phyloP scores from a whole-genome alignment of 2,329 filamentous ascomycete species.

The Epichloe scottii region DNA sequence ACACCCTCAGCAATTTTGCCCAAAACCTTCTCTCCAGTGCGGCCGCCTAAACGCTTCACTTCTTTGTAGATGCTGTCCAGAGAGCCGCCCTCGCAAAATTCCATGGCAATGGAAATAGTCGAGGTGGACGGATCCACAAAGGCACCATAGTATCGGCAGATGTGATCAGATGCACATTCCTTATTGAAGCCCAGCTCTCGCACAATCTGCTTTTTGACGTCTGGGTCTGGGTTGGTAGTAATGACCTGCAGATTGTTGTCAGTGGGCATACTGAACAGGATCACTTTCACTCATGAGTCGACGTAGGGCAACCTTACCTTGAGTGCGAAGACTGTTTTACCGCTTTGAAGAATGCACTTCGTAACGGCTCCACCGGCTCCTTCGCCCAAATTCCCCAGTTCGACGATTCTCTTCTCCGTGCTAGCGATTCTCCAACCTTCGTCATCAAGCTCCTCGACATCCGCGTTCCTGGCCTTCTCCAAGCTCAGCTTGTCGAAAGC shows the following conservation, averaged over 20 bases:
- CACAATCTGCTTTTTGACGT: constrained; percentile 96
- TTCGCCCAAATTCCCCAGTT: constrained; percentile 83
- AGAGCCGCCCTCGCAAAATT: constrained; percentile 94
- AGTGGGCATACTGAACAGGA: constrained; percentile 8
- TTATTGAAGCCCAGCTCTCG: constrained; percentile 97
- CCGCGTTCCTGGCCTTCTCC: constrained; percentile 70
- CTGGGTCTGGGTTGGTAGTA: constrained; percentile 92
- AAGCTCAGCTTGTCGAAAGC: constrained; percentile 69
- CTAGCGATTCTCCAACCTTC: constrained; percentile 92
- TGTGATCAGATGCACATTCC: constrained; percentile 88
- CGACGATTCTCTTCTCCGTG: constrained; percentile 73
- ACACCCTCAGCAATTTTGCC: constrained; percentile 96
- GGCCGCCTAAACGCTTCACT: constrained; percentile 86
- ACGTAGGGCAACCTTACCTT: constrained; percentile 49
- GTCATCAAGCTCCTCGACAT: constrained; percentile 91
- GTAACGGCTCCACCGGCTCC: constrained; percentile 94
- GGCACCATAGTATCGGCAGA: constrained; percentile 93
- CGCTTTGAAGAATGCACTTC: constrained; percentile 74
- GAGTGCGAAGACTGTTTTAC: constrained; percentile 88
- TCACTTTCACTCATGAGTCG: background rate
- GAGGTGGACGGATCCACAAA: constrained; percentile 94
- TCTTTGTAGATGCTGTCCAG: constrained; percentile 96
- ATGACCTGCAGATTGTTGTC: constrained; percentile 56
- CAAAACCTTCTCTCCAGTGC: constrained; percentile 92
- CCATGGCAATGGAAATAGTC: constrained; percentile 97